phyloP scores from a whole-genome alignment of 1,284 basidiomycete species.

The Coniferiporia sulphurascens region DNA sequence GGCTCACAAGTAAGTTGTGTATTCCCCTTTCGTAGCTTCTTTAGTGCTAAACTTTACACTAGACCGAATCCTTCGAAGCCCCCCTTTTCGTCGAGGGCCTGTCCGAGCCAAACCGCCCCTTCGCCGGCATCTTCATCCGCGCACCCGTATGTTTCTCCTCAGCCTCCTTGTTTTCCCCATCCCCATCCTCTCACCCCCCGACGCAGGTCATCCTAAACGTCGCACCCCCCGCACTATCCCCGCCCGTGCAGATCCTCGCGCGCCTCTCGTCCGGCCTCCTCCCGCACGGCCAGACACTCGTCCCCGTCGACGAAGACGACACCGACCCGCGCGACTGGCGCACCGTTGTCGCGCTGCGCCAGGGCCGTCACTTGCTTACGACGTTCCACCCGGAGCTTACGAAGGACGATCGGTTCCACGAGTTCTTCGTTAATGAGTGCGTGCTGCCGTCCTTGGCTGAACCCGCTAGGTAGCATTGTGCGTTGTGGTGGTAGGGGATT shows the following conservation, averaged over 20 bases:
- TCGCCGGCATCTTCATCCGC: constrained; percentile 91
- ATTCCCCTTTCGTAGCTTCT: background rate
- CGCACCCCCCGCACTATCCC: constrained; percentile 37
- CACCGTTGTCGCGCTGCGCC: constrained; percentile 81
- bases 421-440: constrained; percentile 74
- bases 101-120: constrained; percentile 55
- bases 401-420: constrained; percentile 83
- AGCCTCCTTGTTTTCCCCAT: constrained; percentile 2
- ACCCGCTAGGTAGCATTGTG: no score
- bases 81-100: constrained; percentile 66
- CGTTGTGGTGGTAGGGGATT: no score
- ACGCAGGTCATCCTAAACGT: constrained; percentile 58
- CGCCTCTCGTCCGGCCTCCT: constrained; percentile 60
- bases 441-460: constrained; percentile 37
- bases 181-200: constrained; percentile 9
- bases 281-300: constrained; percentile 41
- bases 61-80: constrained; percentile 90
- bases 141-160: constrained; percentile 63
- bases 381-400: constrained; percentile 96
- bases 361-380: constrained; percentile 82
- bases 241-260: constrained; percentile 65
- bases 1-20: constrained; percentile 61
- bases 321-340: constrained; percentile 46
- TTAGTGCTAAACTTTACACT: constrained; percentile 8
- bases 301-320: constrained; percentile 30